These are phyloP conservation scores for Starmerella cellae DNA, from an alignment of 805 yeast species.

Conservation along the genomic window DNA sequence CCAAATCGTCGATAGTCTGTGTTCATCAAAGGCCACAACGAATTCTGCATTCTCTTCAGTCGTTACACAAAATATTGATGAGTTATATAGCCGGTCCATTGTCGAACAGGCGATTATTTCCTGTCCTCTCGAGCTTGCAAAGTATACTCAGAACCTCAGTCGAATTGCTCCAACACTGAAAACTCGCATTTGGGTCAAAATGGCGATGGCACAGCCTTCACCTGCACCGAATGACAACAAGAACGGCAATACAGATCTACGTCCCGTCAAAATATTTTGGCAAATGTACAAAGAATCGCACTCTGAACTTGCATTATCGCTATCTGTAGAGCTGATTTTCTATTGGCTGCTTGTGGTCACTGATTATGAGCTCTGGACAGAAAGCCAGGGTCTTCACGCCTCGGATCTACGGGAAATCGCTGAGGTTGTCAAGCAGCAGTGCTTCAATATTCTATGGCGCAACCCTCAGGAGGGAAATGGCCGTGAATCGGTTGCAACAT, in stretches of 20 bases:
- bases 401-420: conserved; percentile 34
- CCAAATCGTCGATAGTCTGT: background rate
- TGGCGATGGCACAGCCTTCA: background rate
- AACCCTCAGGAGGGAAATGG: conserved; percentile 8
- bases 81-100: background rate
- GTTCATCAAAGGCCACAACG: background rate
- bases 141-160: background rate
- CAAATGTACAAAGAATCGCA: background rate
- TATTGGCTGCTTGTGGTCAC: conserved; percentile 55
- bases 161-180: background rate
- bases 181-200: background rate
- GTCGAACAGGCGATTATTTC: background rate
- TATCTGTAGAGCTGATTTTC: conserved; percentile 39
- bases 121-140: background rate
- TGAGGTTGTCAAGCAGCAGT: conserved; percentile 37
- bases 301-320: background rate
- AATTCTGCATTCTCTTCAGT: background rate
- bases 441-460: conserved; percentile 39
- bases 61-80: background rate
- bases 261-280: background rate
- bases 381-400: conserved; percentile 29
- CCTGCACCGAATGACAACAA: background rate
- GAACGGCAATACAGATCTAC: background rate
- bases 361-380: conserved; percentile 46
- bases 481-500: background rate